Evolutionary conservation across 352 stramenopile genomes (phyloP).

Genomic region (Phytophthora agathidicida): DNA sequence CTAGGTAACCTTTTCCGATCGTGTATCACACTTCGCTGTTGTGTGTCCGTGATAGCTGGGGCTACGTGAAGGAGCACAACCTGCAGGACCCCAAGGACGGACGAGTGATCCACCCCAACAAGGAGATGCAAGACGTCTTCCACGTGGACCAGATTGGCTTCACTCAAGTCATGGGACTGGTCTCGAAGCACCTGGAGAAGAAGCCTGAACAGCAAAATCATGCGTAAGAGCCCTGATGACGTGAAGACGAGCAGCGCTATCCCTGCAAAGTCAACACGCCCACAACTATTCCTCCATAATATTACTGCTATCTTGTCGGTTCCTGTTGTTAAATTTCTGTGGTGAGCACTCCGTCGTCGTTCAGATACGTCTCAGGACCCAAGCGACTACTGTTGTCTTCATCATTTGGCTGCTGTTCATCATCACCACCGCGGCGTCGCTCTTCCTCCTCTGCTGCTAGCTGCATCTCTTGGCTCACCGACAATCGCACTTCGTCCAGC

Average conservation of each 20-base stretch:
- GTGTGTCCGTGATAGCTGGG: constrained; percentile 49
- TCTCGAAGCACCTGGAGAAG: constrained; percentile 77
- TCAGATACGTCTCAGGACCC: constrained; percentile 69
- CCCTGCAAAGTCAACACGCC: neutral
- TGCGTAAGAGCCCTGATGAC: neutral
- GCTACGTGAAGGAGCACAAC: constrained; percentile 78
- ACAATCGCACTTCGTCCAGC: constrained; percentile 70
- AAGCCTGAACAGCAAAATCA: constrained; percentile 8
- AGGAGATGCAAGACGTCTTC: constrained; percentile 73
- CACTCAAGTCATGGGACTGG: constrained; percentile 71
- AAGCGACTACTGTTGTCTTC: constrained; percentile 43
- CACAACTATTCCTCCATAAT: constrained; percentile 13
- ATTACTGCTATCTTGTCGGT: constrained; percentile 2
- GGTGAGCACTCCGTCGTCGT: constrained; percentile 73
- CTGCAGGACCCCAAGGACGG: constrained; percentile 76
- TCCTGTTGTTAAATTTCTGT: constrained; percentile 53
- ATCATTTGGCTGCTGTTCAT: constrained; percentile 20
- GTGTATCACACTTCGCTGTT: neutral
- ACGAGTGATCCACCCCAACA: constrained; percentile 72
- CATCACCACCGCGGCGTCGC: constrained; percentile 9
- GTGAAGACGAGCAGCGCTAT: neutral
- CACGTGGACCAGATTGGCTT: constrained; percentile 72
- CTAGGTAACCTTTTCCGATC: neutral
- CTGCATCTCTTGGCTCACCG: constrained; percentile 53
- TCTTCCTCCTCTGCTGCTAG: constrained; percentile 27